A percentile compares a stretch with the other conserved stretches of the same genome.
phyloP scores from a whole-genome alignment of 2,329 filamentous ascomycete species.

The Alternaria brassicae region DNA sequence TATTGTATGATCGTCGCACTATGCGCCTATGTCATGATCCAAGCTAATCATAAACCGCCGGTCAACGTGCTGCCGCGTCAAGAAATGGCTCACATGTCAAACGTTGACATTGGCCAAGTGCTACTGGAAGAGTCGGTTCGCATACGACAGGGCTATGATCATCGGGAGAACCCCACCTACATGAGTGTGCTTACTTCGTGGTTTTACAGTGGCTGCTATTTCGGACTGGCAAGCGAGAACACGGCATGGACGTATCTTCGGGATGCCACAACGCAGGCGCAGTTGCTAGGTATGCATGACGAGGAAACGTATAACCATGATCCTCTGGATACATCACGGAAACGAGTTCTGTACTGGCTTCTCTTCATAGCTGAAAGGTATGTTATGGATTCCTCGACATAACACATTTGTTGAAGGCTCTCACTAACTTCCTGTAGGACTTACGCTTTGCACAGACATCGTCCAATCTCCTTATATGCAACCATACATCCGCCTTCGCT shows the following conservation, averaged over 20 bases:
- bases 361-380: constrained; percentile 68
- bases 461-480: constrained; percentile 67
- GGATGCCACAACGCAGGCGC: constrained; percentile 67
- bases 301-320: constrained; percentile 62
- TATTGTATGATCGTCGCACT: constrained; percentile 64
- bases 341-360: constrained; percentile 67
- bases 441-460: constrained; percentile 69
- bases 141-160: constrained; percentile 64
- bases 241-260: constrained; percentile 69
- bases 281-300: constrained; percentile 65
- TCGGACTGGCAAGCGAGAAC: constrained; percentile 67
- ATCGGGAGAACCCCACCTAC: constrained; percentile 63
- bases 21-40: constrained; percentile 60
- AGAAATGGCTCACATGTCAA: constrained; percentile 52
- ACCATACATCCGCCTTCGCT: constrained; percentile 63
- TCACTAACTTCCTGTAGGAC: constrained; percentile 54
- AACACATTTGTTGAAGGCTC: too few relatives aligned
- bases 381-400: neutral
- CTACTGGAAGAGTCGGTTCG: constrained; percentile 66
- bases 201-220: constrained; percentile 67
- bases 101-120: constrained; percentile 58
- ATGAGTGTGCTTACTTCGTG: constrained; percentile 68
- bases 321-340: constrained; percentile 61
- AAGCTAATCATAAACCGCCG: constrained; percentile 56
- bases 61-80: constrained; percentile 57